Evolutionary conservation across 1,284 basidiomycete genomes (phyloP), one percentile per base, ranked within the genome.

Genomic region (Cutaneotrichosporon sp.): DNA sequence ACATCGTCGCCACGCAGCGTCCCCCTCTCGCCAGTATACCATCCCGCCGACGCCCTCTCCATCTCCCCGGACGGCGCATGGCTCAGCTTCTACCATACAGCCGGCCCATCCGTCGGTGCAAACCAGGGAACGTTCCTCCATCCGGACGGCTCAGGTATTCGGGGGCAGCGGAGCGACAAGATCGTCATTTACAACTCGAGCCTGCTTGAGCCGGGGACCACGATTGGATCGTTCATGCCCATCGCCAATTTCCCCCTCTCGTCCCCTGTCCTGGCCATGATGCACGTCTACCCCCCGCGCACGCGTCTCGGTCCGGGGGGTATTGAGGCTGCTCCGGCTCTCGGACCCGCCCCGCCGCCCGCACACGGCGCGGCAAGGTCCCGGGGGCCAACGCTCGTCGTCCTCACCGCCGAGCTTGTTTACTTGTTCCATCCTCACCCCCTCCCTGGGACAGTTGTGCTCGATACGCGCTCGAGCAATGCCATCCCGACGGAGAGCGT

Each of bases 51-150:
- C 31, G 55, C 63, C 20, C n/a, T 67, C 7, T 56, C 50, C 20
- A 42, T 64, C 17, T 69, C 68, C 9, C 67, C 64, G 10, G 57
- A 61, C 48, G 70, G 67, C 16, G 33, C 54, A n/a, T 72, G 69
- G 69, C 47, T 65, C 8, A 50, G 59, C 10, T 49, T 59, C 20
- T 69, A 46, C 38, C 39, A 46, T 34, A 25, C 44, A 22, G 22
- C 38, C 10, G 49, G 38, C 38, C 44, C 49, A 3, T 44, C 38
- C 17, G n/a, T 42, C 26, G 31, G 33, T 24, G 22, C n/a, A n/a
- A 45, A 61, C 14, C 48, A 44, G n/a, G 39, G n/a, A n/a, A n/a
- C n/a, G n/a, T 49, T 59, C 20, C 68, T 46, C 38, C 39, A 46
- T 34, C 19, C 44, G 25, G 22, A 39, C 10, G 49, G 38, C 38